Evolutionary conservation across 352 stramenopile genomes (phyloP), one percentile per base, ranked within the genome.

Genomic region (Pythium sukuiense): DNA sequence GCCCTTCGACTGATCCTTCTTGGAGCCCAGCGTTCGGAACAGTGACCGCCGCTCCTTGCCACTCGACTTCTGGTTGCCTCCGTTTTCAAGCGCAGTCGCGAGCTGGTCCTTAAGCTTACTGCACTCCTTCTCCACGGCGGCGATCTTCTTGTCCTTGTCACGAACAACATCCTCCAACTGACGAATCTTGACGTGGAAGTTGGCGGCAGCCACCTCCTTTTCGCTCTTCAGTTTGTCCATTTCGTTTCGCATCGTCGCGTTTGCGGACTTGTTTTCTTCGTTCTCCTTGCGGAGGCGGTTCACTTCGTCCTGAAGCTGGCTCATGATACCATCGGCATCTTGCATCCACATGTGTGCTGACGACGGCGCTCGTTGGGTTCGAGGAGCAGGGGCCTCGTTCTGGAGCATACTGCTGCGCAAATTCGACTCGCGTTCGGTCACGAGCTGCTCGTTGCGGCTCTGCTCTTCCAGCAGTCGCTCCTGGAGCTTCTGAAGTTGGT

Each of bases 141-240:
- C 79, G 26, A 95, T 80, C 32, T 92, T 91, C 66, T 95, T 93
- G 61, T 95, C 83, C 62, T 95, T 95, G 39, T 95, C 83, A 56
- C 87, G 80, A 65, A 91, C 82, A 55, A 66, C 76, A 46, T 93
- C 81, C 59, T 93, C 82, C 11, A 84, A 79, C 26, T 88, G 79
- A n/a, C 82, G 83, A 48, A 95, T 86, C 62, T 94, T 94, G 61
- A 96, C 81, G 67, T 92, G 85, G 39, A 89, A 89, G 24, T 92
- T 93, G 1, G 82, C 87, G 0, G 78, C 74, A 14, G 84, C 49
- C 11, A 93, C 70, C 49, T 92, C 89, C 69, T 95, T 92, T 24
- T 93, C 85, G 55, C 74, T 87, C 45, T 80, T 82, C 2, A 93
- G 69, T 54, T 90, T 91, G 33, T 93, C 83, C 4, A 81, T 48